A percentile compares a stretch with the other conserved stretches of the same genome.
Conservation (phyloP, 2,329 filamentous ascomycete species). For the Anthostomella pinea region DNA sequence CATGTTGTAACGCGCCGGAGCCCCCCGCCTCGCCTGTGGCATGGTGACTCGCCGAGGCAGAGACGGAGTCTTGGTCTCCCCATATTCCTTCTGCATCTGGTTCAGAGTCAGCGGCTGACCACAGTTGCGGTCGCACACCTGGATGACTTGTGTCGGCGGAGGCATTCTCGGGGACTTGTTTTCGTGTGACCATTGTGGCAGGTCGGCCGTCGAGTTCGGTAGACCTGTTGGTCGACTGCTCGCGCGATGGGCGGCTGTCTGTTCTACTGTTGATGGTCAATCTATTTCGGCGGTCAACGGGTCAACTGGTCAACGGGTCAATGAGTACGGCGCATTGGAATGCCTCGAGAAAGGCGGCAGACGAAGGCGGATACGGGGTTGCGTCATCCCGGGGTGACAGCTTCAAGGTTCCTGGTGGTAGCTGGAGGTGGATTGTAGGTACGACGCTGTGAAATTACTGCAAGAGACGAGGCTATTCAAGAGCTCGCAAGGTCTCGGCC, state of each 20-base stretch:
- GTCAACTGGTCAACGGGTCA: too few species aligned
- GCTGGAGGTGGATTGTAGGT: too few species aligned
- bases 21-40: slow-evolving; percentile 9
- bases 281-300: too few species aligned
- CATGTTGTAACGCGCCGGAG: slow-evolving; percentile 21
- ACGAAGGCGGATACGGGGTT: slow-evolving; percentile 1
- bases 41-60: slow-evolving; percentile 3
- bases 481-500: too few species aligned
- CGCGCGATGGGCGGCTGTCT: too few species aligned
- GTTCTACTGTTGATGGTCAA: too few species aligned
- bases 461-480: too few species aligned
- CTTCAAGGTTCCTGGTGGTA: too few species aligned
- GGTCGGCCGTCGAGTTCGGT: not conserved
- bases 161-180: slow-evolving; percentile 33
- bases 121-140: slow-evolving; percentile 30
- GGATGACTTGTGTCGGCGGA: slow-evolving; percentile 24
- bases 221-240: too few species aligned
- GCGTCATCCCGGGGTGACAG: slow-evolving; percentile 4
- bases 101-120: slow-evolving; percentile 34
- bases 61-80: slow-evolving; percentile 16
- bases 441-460: too few species aligned
- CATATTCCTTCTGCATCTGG: slow-evolving; percentile 30
- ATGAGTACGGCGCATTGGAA: too few species aligned
- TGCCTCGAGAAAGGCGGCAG: too few species aligned
- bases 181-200: slow-evolving; percentile 42